Conservation (phyloP, 345 rosid species). For the Lenwebbia sp. region DNA sequence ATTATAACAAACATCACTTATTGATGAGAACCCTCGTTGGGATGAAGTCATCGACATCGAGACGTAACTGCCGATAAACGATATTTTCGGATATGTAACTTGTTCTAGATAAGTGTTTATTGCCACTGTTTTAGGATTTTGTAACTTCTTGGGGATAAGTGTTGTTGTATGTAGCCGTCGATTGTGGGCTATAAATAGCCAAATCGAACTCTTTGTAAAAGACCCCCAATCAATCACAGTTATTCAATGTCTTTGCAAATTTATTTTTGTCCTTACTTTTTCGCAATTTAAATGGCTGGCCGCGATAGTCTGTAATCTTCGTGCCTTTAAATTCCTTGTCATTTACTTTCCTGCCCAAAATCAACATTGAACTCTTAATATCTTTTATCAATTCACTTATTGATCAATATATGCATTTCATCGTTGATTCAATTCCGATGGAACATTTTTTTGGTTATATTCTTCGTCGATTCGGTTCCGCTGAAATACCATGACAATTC, state of each 20-base stretch:
- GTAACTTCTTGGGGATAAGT: background rate
- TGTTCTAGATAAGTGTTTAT: background rate
- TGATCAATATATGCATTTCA: background rate
- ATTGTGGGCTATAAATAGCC: background rate
- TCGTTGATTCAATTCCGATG: background rate
- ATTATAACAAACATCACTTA: background rate
- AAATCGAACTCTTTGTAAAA: too few relatives aligned
- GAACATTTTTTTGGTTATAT: background rate
- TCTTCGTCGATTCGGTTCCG: rapidly evolving
- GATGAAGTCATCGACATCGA: background rate
- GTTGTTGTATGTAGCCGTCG: background rate
- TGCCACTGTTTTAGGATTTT: background rate
- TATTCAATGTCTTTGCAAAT: background rate
- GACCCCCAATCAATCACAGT: background rate
- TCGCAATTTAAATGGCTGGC: background rate
- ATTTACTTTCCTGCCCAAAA: background rate
- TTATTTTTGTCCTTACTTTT: background rate
- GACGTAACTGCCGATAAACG: background rate
- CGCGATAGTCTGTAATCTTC: background rate
- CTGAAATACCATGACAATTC: background rate
- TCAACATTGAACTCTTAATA: background rate
- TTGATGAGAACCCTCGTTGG: background rate
- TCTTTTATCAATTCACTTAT: background rate
- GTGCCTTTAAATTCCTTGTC: background rate
- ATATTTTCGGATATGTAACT: background rate